Conservation (phyloP, 495 filamentous ascomycete species). For the Penicillium crystallinum region DNA sequence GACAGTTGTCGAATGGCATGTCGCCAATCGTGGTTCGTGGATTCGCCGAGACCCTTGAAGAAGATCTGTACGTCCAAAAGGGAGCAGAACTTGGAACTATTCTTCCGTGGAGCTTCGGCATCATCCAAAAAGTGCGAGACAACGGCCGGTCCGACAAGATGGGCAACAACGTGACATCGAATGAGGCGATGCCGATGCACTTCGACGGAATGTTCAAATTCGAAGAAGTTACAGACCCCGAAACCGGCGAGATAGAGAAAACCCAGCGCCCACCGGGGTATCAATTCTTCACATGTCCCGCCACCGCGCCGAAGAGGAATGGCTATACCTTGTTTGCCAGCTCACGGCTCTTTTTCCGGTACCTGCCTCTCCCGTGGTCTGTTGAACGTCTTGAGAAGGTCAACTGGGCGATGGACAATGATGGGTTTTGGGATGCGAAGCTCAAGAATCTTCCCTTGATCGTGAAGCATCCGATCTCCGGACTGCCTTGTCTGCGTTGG, state of each 20-base stretch:
- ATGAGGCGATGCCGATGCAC: constrained; percentile 53
- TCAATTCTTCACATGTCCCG: constrained; percentile 49
- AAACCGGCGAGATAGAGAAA: constrained; percentile 19
- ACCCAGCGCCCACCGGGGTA: constrained; percentile 34
- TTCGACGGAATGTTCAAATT: constrained; percentile 53
- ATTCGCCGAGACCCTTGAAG: constrained; percentile 41
- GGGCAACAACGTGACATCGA: constrained; percentile 45
- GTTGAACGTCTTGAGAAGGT: constrained; percentile 32
- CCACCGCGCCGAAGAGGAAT: constrained; percentile 40
- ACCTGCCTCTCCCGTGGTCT: constrained; percentile 39
- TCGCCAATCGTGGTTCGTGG: constrained; percentile 51
- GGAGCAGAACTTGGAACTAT: constrained; percentile 41
- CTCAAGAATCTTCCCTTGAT: constrained; percentile 43
- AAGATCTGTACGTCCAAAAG: constrained; percentile 41
- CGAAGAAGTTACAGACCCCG: constrained; percentile 29
- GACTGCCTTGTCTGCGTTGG: constrained; percentile 45
- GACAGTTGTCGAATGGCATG: constrained; percentile 40
- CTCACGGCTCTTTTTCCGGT: constrained; percentile 46
- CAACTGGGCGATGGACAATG: constrained; percentile 40
- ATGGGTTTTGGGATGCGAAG: constrained; percentile 36
- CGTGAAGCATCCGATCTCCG: constrained; percentile 39
- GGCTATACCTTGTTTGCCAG: constrained; percentile 50
- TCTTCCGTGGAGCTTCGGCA: constrained; percentile 44
- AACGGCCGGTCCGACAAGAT: constrained; percentile 24
- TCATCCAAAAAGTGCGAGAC: constrained; percentile 48